Percentiles rank a stretch among this genome's conserved stretches.
phyloP scores from a whole-genome alignment of 2,329 filamentous ascomycete genomes.

The Pyrenophora graminea region DNA sequence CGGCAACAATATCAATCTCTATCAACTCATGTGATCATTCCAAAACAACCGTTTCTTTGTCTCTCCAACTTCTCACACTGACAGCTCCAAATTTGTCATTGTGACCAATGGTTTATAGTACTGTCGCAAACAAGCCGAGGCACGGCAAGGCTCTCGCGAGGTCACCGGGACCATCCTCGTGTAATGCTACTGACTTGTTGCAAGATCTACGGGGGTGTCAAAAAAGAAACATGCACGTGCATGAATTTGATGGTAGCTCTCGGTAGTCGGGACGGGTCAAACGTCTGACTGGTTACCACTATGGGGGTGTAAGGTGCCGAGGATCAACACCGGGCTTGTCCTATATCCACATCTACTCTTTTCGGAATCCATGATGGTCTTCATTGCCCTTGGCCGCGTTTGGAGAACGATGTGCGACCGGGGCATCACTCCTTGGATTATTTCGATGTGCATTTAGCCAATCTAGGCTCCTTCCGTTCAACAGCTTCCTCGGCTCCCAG shows the following conservation, averaged over 20 bases:
- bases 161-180: conserved; percentile 2
- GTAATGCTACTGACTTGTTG: neutral
- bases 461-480: neutral
- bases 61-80: conserved; percentile 6
- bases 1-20: neutral
- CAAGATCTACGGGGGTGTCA: neutral
- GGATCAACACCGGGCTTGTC: neutral
- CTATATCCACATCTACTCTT: neutral
- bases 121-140: conserved; percentile 1
- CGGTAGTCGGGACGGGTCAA: neutral
- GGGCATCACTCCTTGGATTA: conserved; percentile 1
- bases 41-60: conserved; percentile 5
- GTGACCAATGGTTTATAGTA: conserved; percentile 1
- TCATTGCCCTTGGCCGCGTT: conserved; percentile 1
- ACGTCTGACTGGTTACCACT: neutral
- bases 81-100: conserved; percentile 1
- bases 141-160: neutral
- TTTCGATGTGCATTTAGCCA: neutral
- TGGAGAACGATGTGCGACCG: neutral
- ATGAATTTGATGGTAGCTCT: neutral
- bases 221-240: conserved; percentile 2
- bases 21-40: neutral
- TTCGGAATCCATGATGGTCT: neutral
- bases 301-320: neutral
- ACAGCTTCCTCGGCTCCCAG: conserved; percentile 13